Conservation (phyloP, 75 land plant species). For the Pinus taeda region DNA sequence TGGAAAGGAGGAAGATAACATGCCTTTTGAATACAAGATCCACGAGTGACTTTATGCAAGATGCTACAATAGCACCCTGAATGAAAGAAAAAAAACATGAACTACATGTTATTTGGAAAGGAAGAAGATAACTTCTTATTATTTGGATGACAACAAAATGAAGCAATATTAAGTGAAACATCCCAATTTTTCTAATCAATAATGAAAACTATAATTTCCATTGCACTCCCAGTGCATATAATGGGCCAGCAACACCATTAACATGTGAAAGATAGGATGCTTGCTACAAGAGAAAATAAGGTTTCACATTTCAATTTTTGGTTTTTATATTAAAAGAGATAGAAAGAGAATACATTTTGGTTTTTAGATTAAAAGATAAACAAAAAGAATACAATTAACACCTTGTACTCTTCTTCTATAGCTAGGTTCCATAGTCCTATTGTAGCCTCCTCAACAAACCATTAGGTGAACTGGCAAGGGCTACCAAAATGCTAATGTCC, state of each 20-base stretch:
- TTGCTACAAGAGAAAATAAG: background rate
- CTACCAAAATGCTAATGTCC: too few relatives aligned
- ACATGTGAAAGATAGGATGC: background rate
- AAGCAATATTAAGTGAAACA: background rate
- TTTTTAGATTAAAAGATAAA: background rate
- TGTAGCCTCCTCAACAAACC: slow-evolving; percentile 99
- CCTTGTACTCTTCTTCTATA: slow-evolving; percentile 99
- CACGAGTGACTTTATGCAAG: too few relatives aligned
- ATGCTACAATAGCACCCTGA: slow-evolving; percentile 75
- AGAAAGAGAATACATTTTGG: background rate
- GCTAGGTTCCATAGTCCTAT: slow-evolving; percentile 99
- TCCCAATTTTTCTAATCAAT: background rate
- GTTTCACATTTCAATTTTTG: background rate
- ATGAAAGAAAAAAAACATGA: background rate
- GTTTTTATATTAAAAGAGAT: background rate
- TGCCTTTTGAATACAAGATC: too few relatives aligned
- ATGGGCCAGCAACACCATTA: background rate
- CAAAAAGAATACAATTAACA: slow-evolving; percentile 9
- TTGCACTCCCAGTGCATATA: background rate
- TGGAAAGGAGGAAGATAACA: background rate
- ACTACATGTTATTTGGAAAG: background rate
- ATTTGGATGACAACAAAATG: background rate
- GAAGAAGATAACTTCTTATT: background rate
- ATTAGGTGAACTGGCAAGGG: slow-evolving; percentile 85
- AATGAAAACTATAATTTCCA: background rate